phyloP scores from a whole-genome alignment of 306 rosid species.

The Ammopiptanthus mongolicus region DNA sequence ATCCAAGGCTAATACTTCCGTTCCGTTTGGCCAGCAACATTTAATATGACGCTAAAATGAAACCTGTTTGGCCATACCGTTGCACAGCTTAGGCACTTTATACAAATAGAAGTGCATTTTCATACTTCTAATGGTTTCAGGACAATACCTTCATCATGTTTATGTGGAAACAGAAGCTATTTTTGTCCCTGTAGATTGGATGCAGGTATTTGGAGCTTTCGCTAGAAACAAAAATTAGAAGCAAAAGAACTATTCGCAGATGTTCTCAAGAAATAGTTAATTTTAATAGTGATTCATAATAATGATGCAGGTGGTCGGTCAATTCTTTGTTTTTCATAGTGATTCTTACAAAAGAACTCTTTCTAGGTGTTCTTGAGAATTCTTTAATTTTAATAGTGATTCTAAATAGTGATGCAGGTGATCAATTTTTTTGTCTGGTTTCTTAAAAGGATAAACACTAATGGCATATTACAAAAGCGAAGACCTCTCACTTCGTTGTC shows the following conservation, averaged over 20 bases:
- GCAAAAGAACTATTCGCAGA: background rate
- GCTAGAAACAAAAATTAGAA: conserved; percentile 1
- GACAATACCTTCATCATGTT: background rate
- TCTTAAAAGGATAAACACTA: background rate
- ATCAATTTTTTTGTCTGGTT: background rate
- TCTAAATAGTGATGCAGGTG: background rate
- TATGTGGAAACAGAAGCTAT: background rate
- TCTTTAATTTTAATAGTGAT: background rate
- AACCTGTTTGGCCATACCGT: background rate
- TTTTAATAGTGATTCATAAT: background rate
- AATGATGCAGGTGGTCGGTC: background rate
- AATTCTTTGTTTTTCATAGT: background rate
- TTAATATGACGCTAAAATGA: background rate
- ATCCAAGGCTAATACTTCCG: background rate
- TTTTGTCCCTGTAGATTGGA: background rate
- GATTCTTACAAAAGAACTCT: background rate
- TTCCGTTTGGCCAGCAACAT: background rate
- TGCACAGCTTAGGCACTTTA: background rate
- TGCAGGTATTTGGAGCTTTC: background rate
- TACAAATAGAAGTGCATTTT: background rate
- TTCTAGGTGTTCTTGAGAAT: background rate
- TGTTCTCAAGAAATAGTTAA: background rate
- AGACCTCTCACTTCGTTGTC: background rate
- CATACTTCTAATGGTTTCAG: background rate
- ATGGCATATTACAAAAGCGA: background rate